These are phyloP conservation scores for Candolleomyces efflorescens DNA, from an alignment of 768 basidiomycete genomes.

Conservation along the genomic window DNA sequence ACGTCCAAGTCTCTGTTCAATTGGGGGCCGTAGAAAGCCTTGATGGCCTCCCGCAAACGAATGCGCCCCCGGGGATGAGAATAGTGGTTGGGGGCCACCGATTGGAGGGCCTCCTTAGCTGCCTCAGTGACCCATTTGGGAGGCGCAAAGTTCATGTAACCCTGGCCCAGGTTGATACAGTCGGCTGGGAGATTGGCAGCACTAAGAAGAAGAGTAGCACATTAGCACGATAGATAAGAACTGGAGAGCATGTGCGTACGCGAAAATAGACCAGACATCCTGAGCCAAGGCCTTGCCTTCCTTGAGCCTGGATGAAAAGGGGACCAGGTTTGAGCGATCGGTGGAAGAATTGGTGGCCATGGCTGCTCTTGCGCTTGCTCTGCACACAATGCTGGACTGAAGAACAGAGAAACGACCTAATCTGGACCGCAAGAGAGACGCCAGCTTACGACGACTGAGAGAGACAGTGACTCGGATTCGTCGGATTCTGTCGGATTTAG, in stretches of 20 bases:
- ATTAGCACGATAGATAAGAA: conserved; percentile 4
- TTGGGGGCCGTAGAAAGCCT: conserved; percentile 69
- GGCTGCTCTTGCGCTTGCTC: background rate
- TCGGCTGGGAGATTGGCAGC: conserved; percentile 84
- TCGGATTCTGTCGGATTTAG: conserved; percentile 2
- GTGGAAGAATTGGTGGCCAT: conserved; percentile 15
- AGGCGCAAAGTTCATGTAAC: conserved; percentile 91
- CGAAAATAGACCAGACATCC: conserved; percentile 93
- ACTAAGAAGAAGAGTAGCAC: conserved; percentile 35
- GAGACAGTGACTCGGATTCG: conserved; percentile 2
- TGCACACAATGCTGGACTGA: background rate
- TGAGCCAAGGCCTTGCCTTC: conserved; percentile 74
- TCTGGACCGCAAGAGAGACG: conserved; percentile 6
- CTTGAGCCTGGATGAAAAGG: conserved; percentile 66
- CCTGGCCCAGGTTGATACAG: conserved; percentile 94
- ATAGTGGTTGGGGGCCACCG: conserved; percentile 75
- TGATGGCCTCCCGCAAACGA: conserved; percentile 85
- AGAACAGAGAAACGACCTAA: background rate
- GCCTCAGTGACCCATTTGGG: conserved; percentile 76
- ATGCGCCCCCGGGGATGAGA: conserved; percentile 88
- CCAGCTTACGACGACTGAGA: background rate
- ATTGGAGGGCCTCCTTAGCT: conserved; percentile 62
- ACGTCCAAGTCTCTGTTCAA: conserved; percentile 69
- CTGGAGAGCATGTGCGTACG: conserved; percentile 39
- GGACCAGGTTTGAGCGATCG: conserved; percentile 51